Base-by-base conservation (phyloP, 305 asterid species). In the Plantago lanceolata region DNA sequence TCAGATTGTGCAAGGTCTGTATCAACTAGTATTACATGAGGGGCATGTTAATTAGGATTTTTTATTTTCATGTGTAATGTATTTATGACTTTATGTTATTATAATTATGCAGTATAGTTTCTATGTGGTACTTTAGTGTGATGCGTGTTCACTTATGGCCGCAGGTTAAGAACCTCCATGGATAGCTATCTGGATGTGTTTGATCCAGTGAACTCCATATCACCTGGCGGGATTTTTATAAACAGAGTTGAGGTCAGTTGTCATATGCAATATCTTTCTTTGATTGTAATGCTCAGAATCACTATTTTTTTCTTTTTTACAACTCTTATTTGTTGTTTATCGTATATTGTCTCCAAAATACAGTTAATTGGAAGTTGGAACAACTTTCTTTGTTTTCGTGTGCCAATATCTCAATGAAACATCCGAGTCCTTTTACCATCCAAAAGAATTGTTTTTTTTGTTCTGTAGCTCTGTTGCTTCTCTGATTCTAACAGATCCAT, bases 141-240 rank as follows among this genome's bases (percentile, higher is more conserved):
- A 67, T 74, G 60, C 26, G 47, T 74, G 52, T 28, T 72, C 66
- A 73, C 58, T 68, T 62, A 60, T 52, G 57, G 19, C 62, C 78
- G 78, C 85, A 87, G 96, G 81, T 81, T 92, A 79, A 81, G 98
- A 85, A 75, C 87, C 68, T 89, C 96, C 64, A 89, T 92, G 98
- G 87, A 84, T 63, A 75, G 84, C 64, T 81, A 87, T 74, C 85
- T 92, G 53, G 88, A 77, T 79, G 78, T 82, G 68, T 92, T 92
- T 80, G 93, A 92, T 73, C 96, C 96, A 40, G 71, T 72, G 61
- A 77, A 73, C 63, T 81, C 97, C 63, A 73, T 79, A 72, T 79
- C 87, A 35, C 98, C 98, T 15, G 81, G 84, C 65, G 96, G 96
- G 63, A 82, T 89, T 66, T 92, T 92, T 79, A 69, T 78, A 52